Conservation (phyloP, 2,329 filamentous ascomycete species). For the Rhytidhysteron rufulum region DNA sequence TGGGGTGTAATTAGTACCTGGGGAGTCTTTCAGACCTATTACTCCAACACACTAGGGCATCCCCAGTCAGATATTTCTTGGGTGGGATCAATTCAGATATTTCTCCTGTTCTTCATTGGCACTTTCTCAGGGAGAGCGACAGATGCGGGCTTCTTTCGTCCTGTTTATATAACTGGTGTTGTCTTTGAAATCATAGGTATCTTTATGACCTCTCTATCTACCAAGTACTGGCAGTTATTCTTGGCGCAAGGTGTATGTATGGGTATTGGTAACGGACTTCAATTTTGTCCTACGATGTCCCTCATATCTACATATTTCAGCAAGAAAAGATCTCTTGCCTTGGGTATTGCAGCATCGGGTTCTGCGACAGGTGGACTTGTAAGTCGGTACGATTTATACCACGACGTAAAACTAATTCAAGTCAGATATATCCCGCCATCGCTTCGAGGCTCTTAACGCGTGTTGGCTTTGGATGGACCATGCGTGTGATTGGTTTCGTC, state of each 20-base stretch:
- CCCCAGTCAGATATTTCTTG: constrained; percentile 42
- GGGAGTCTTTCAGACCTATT: constrained; percentile 17
- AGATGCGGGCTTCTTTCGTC: constrained; percentile 44
- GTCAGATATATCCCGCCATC: constrained; percentile 50
- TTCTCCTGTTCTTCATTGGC: constrained; percentile 47
- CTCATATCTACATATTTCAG: constrained; percentile 50
- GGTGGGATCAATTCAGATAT: constrained; percentile 46
- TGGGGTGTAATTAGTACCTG: constrained; percentile 16
- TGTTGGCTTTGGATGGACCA: constrained; percentile 59
- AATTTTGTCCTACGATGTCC: constrained; percentile 15
- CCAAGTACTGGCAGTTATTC: constrained; percentile 43
- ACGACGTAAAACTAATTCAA: neutral
- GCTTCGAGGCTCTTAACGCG: constrained; percentile 48
- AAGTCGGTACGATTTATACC: neutral
- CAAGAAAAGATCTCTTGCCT: constrained; percentile 51
- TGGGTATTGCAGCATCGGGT: constrained; percentile 55
- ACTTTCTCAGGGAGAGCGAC: constrained; percentile 45
- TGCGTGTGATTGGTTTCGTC: constrained; percentile 55
- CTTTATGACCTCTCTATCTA: constrained; percentile 46
- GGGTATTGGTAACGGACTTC: constrained; percentile 20
- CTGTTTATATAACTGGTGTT: constrained; percentile 34
- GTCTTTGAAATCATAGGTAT: constrained; percentile 39
- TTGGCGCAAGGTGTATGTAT: constrained; percentile 21
- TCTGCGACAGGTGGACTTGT: constrained; percentile 54
- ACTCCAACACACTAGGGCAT: constrained; percentile 8